phyloP scores from a whole-genome alignment of 2,329 filamentous ascomycete species.

The Epicoccum sorghinum region DNA sequence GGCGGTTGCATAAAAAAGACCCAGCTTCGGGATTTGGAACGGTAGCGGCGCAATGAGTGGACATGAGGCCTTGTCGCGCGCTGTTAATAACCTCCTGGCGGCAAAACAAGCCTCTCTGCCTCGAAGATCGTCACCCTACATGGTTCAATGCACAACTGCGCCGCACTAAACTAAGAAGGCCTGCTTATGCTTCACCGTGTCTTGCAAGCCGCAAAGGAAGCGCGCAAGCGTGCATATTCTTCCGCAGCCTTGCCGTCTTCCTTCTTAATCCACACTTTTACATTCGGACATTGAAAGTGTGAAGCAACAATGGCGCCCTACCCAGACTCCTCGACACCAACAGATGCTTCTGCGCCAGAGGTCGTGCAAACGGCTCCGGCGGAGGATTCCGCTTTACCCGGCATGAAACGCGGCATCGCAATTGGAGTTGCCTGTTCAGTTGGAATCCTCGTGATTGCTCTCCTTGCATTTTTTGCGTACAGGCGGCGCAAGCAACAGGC shows the following conservation, averaged over 20 bases:
- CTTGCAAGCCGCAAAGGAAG: slow-evolving; percentile 8
- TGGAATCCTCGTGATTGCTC: slow-evolving; percentile 27
- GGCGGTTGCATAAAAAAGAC: slow-evolving; percentile 6
- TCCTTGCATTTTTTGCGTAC: slow-evolving; percentile 30
- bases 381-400: slow-evolving; percentile 26
- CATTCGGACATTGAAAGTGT: not conserved
- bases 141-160: slow-evolving; percentile 16
- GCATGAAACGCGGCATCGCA: slow-evolving; percentile 39
- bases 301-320: slow-evolving; percentile 11
- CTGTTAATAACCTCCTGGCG: slow-evolving; percentile 20
- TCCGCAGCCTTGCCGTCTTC: not conserved
- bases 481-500: slow-evolving; percentile 26
- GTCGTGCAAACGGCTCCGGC: not conserved
- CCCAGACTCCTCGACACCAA: slow-evolving; percentile 5
- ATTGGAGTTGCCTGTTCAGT: slow-evolving; percentile 36
- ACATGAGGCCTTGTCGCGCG: slow-evolving; percentile 1
- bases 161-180: slow-evolving; percentile 10
- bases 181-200: slow-evolving; percentile 9
- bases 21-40: slow-evolving; percentile 6
- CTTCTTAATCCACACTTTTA: not conserved
- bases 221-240: slow-evolving; percentile 2
- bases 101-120: slow-evolving; percentile 20
- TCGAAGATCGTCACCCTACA: slow-evolving; percentile 15
- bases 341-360: not conserved
- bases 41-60: slow-evolving; percentile 16